These are phyloP conservation scores for Adansonia gregorii DNA, from an alignment of 441 rosid species.

Conservation along the genomic window DNA sequence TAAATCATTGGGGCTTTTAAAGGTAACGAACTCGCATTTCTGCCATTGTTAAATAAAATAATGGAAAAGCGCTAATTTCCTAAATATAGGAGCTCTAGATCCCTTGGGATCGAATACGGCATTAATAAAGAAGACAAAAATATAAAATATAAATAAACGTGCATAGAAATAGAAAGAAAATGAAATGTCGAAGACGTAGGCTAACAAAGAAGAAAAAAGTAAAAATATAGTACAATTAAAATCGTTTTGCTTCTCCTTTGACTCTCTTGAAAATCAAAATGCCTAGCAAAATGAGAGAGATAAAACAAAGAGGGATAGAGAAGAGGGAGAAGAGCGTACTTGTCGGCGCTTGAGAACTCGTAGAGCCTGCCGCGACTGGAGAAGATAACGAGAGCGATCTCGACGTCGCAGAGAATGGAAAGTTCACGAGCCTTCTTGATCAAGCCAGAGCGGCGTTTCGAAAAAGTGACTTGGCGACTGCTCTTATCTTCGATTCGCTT, in stretches of 20 bases:
- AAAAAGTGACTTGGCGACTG: slow-evolving; percentile 35
- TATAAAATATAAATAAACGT: not conserved
- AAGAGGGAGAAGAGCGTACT: slow-evolving; percentile 22
- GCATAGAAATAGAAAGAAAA: not conserved
- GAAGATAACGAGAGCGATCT: slow-evolving; percentile 40
- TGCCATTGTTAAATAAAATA: not conserved
- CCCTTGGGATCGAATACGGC: not conserved
- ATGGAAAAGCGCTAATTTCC: not conserved
- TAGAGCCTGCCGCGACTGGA: slow-evolving; percentile 41
- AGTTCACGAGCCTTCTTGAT: slow-evolving; percentile 42
- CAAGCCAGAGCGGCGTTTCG: slow-evolving; percentile 40
- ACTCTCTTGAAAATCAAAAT: not conserved
- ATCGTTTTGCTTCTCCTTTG: not conserved
- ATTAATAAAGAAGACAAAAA: not conserved
- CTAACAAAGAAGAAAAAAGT: not conserved
- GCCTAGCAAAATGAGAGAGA: not conserved
- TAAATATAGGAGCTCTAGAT: not conserved
- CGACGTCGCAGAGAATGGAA: slow-evolving; percentile 37
- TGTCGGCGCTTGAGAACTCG: slow-evolving; percentile 37
- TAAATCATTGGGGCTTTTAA: not conserved
- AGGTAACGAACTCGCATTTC: not conserved
- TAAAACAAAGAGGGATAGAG: not conserved
- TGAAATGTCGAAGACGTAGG: not conserved
- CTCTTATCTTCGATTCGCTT: slow-evolving; percentile 39
- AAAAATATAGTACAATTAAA: not conserved